Percentiles rank a stretch among this genome's conserved stretches.
phyloP scores from a whole-genome alignment of 352 stramenopile genomes.

The Pythium rhizo-oryzae region DNA sequence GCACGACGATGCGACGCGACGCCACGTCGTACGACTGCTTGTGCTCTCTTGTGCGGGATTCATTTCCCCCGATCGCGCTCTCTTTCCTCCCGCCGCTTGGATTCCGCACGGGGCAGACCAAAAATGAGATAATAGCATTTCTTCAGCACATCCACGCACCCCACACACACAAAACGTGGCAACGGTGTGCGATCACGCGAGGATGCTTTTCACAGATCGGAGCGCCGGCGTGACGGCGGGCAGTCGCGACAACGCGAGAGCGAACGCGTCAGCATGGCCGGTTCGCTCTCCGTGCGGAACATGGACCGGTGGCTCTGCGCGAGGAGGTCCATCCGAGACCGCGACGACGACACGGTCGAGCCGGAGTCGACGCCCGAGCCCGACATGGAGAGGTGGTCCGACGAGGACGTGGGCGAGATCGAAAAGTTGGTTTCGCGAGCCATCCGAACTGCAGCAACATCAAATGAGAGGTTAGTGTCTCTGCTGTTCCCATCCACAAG shows the following conservation, averaged over 20 bases:
- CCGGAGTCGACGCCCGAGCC: conserved; percentile 3
- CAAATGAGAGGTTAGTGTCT: not conserved
- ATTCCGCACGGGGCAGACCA: too few relatives aligned
- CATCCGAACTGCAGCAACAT: conserved; percentile 23
- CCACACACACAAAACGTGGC: not conserved
- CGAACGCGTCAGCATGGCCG: not conserved
- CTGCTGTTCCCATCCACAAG: not conserved
- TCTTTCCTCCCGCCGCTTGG: too few relatives aligned
- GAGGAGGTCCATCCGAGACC: not conserved
- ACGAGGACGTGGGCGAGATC: conserved; percentile 24
- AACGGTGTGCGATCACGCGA: not conserved
- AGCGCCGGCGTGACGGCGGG: not conserved
- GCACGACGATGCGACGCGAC: too few relatives aligned
- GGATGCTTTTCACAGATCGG: conserved; percentile 6
- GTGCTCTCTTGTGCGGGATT: too few relatives aligned
- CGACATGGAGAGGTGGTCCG: conserved; percentile 2
- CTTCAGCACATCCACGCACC: not conserved
- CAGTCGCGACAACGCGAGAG: conserved; percentile 3
- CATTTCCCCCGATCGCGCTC: too few relatives aligned
- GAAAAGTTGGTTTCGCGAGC: conserved; percentile 29
- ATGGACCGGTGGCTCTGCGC: conserved; percentile 7
- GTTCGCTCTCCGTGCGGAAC: conserved; percentile 23
- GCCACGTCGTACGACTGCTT: too few relatives aligned
- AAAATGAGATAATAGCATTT: not conserved
- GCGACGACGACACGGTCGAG: conserved; percentile 7